phyloP scores from a whole-genome alignment of 169 alveolate species.

The Plasmodium gonderi region DNA sequence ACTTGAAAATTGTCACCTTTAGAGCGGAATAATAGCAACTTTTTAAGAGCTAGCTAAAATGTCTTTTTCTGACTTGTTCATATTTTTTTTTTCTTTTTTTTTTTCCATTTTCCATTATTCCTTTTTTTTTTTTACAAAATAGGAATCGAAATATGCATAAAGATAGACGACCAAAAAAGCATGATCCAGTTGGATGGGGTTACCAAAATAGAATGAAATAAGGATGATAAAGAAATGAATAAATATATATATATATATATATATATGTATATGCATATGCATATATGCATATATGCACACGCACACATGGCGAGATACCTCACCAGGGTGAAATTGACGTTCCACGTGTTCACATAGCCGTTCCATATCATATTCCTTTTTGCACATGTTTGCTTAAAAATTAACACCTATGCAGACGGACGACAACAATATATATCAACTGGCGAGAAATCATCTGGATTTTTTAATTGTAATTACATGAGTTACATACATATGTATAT shows the following conservation, averaged over 20 bases:
- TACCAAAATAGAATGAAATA: not conserved
- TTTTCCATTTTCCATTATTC: too few relatives aligned
- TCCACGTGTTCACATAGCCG: not conserved
- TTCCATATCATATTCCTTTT: not conserved
- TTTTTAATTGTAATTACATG: constrained; percentile 23
- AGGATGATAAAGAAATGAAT: not conserved
- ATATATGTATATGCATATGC: not conserved
- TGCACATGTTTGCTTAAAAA: too few relatives aligned
- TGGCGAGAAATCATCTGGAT: constrained; percentile 26
- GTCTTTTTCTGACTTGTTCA: not conserved
- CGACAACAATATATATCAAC: constrained; percentile 31
- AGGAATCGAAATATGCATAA: constrained; percentile 54
- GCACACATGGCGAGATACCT: not conserved
- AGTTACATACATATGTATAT: not conserved
- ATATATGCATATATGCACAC: not conserved
- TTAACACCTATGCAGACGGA: not conserved
- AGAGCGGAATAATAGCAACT: not conserved
- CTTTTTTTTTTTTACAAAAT: not conserved
- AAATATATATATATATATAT: not conserved
- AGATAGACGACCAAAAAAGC: constrained; percentile 42
- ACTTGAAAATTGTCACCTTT: not conserved
- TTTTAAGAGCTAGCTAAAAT: not conserved
- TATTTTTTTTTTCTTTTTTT: constrained; percentile 4
- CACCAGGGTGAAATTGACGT: not conserved
- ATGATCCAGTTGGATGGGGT: constrained; percentile 47